These are phyloP conservation scores for Candida dubliniensis DNA, from an alignment of 1,139 yeast genomes.

Conservation along the genomic window DNA sequence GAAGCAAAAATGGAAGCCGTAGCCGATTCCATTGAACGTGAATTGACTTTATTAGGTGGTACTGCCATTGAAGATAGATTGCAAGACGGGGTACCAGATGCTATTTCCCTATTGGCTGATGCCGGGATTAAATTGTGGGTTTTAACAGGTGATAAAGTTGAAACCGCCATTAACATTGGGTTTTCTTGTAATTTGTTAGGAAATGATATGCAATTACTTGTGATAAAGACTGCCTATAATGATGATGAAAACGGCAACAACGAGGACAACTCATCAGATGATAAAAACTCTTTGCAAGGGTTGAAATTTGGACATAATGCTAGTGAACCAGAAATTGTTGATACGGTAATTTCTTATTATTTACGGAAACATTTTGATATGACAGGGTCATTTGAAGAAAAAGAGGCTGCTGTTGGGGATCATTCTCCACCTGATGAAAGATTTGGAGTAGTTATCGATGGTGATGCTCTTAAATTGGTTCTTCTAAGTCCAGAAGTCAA, in stretches of 20 bases:
- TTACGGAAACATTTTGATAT: constrained; percentile 61
- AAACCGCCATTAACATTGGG: constrained; percentile 53
- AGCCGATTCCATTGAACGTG: constrained; percentile 49
- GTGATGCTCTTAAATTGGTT: constrained; percentile 82
- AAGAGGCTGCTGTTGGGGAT: constrained; percentile 61
- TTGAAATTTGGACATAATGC: constrained; percentile 31
- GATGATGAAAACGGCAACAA: constrained; percentile 8
- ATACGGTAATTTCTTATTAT: constrained; percentile 57
- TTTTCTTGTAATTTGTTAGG: constrained; percentile 52
- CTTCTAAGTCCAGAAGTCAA: constrained; percentile 53
- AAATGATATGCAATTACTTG: constrained; percentile 47
- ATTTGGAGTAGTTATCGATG: constrained; percentile 87
- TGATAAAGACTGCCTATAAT: constrained; percentile 33
- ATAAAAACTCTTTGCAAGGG: constrained; percentile 32
- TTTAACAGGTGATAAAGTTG: constrained; percentile 52
- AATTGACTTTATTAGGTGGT: constrained; percentile 47
- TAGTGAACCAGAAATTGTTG: constrained; percentile 40
- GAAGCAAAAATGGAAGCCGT: constrained; percentile 48
- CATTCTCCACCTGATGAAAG: constrained; percentile 79
- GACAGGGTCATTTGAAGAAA: constrained; percentile 59
- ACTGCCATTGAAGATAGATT: constrained; percentile 53
- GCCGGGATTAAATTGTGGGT: constrained; percentile 57
- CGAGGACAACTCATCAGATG: constrained; percentile 20
- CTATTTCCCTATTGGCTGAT: constrained; percentile 42
- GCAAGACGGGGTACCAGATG: constrained; percentile 54